Evolutionary conservation across 129 eudicot species (phyloP), one percentile per base, ranked within the genome.

Genomic region (Chrysanthemum seticuspe): DNA sequence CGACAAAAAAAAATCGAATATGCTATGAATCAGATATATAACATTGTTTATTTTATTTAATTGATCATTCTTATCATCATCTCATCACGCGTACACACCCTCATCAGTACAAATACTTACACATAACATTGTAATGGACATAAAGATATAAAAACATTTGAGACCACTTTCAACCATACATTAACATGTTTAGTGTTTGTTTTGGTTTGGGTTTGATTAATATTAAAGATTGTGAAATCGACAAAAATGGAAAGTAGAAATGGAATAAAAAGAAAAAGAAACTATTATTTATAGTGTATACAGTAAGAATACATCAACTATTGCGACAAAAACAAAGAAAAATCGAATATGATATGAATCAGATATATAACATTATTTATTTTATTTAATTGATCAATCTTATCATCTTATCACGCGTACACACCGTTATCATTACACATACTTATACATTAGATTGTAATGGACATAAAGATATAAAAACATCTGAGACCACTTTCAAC

Each of bases 401-500:
- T 77, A 69, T 62, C 36, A n/a, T 31, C 3, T 61, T 7, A 61
- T 53, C 36, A 67, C 27, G 51, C 47, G 66, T 53, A 16, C n/a
- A 59, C 47, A 59, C 15, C 14, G 10, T 52, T 2, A 51, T 52
- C 65, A 18, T 6, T 60, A 56, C 71, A 53, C 58, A 12, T 78
- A 36, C 13, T 21, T 36, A 40, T 74, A 51, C 6, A 14, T 10
- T 44, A 16, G 31, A n/a, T 40, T 40, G 13, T 61, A 34, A 49
- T 31, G 14, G 11, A 67, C 7, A 48, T 76, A 12, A 47, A 65
- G 34, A 12, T 69, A 12, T 60, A 9, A 60, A 77, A 71, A 62
- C 81, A 63, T 78, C 67, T 78, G 45, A 63, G n/a, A 71, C 72
- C 44, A 25, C 52, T 71, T 40, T 70, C 44, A 45, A 78, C 77